Evolutionary conservation across 371 early-diverging fungal genomes (phyloP), one percentile per base, ranked within the genome.

Genomic region (Apophysomyces ossiformis): DNA sequence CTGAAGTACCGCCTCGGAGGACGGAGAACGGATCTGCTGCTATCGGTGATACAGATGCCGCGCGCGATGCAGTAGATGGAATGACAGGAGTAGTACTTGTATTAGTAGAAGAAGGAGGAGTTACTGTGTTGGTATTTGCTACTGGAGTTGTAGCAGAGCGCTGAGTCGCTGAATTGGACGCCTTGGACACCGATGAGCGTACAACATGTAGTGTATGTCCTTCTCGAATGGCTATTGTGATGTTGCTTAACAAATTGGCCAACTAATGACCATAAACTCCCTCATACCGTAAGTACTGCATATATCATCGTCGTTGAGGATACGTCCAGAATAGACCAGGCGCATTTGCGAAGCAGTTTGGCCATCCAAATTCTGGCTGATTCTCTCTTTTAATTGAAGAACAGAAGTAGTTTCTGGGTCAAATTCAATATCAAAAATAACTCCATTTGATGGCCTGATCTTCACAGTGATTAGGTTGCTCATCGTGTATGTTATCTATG

Each of bases 241-340:
- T 26, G 16, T 45, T 45, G 69, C 75, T 86, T 85, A 62, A 9
- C 41, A 57, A 47, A 46, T 59, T 18, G 37, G 56, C 57, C 26
- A 41, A 39, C 46, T n/a, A 57, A 41, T 44, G 57, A 26, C 56
- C 36, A 7, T 57, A 37, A 64, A 12, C 21, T n/a, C 9, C 5
- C 8, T 41, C 84, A 78, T 85, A 87, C 90, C 77, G 65, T 85
- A 91, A n/a, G 73, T 58, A 32, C 69, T 77, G 35, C 89, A 79
- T 32, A 72, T 68, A 60, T 87, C 87, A 61, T 86, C 87, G 79
- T 92, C 91, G 70, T 87, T 88, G 21, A 93, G 71, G 46, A 93
- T 88, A 58, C 85, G 71, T 63, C 93, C 92, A 38, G 89, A 87
- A 67, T 88, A 87, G 58, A 93, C 90, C n/a, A 93, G 74, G 37